A percentile compares a stretch with the other conserved stretches of the same genome.
phyloP scores from a whole-genome alignment of 345 rosid genomes.

The Rhizophora mangle region DNA sequence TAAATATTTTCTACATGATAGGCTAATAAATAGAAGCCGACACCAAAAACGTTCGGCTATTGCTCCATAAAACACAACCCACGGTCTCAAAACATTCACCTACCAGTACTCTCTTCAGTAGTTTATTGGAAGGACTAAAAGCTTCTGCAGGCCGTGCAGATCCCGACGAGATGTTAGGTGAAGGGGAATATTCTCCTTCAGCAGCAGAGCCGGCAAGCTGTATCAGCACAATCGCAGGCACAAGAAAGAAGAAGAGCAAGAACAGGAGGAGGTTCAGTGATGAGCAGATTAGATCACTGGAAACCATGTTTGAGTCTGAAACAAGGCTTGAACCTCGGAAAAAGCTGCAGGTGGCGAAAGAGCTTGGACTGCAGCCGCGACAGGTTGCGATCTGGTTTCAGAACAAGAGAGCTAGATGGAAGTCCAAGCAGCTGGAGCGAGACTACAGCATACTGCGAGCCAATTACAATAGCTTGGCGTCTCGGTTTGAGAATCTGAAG shows the following conservation, averaged over 20 bases:
- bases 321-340: conserved; percentile 67
- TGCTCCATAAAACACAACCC: too few species aligned
- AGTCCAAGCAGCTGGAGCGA: conserved; percentile 73
- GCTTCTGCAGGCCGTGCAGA: not conserved
- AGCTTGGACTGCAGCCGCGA: conserved; percentile 74
- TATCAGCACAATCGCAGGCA: conserved; percentile 9
- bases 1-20: not conserved
- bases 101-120: too few species aligned
- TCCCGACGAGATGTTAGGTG: conserved; percentile 36
- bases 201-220: conserved; percentile 28
- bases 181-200: conserved; percentile 37
- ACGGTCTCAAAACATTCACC: too few species aligned
- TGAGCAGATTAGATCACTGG: conserved; percentile 74
- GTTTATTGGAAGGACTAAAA: too few species aligned
- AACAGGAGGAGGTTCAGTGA: conserved; percentile 73
- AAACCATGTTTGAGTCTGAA: conserved; percentile 66
- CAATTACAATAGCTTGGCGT: conserved; percentile 51
- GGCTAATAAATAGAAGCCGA: not conserved
- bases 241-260: conserved; percentile 47
- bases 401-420: conserved; percentile 85
- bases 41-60: not conserved
- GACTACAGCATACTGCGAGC: conserved; percentile 53
- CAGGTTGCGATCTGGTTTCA: conserved; percentile 96
- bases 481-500: conserved; percentile 54
- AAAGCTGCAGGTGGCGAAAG: conserved; percentile 69